Percentiles rank a stretch among this genome's conserved stretches.
phyloP scores from a whole-genome alignment of 1,139 yeast species.

The Lodderomyces jiufengensis region DNA sequence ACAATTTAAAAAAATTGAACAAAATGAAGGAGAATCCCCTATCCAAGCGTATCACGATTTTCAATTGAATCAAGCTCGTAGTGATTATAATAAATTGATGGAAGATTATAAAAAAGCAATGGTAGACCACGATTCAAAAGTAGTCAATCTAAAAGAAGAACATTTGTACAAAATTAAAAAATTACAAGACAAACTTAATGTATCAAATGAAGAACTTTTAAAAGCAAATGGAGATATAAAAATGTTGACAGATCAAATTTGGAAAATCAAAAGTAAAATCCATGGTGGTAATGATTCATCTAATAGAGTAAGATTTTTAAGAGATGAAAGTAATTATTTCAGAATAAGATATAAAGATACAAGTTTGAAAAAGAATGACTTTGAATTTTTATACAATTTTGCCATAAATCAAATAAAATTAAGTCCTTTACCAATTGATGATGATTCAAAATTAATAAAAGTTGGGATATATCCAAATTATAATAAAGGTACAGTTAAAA shows the following conservation, averaged over 20 bases:
- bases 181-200: conserved; percentile 4
- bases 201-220: conserved; percentile 7
- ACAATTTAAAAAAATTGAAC: no score
- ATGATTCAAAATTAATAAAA: conserved; percentile 40
- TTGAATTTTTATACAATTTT: conserved; percentile 50
- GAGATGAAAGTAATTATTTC: conserved; percentile 32
- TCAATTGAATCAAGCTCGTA: no score
- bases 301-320: conserved; percentile 6
- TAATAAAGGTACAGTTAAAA: conserved; percentile 6
- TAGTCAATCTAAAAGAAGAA: background rate
- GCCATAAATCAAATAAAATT: conserved; percentile 44
- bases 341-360: conserved; percentile 37
- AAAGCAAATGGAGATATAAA: conserved; percentile 9
- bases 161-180: conserved; percentile 4
- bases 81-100: no score
- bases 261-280: conserved; percentile 3
- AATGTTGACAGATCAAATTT: conserved; percentile 7
- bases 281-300: conserved; percentile 3
- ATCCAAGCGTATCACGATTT: no score
- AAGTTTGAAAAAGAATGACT: conserved; percentile 42
- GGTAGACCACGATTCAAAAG: no score
- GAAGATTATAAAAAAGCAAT: no score
- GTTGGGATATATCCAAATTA: conserved; percentile 52
- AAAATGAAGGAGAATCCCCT: no score
- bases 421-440: conserved; percentile 36